These are phyloP conservation scores for Penicillium arizonense DNA, from an alignment of 495 filamentous ascomycete species.

Conservation along the genomic window DNA sequence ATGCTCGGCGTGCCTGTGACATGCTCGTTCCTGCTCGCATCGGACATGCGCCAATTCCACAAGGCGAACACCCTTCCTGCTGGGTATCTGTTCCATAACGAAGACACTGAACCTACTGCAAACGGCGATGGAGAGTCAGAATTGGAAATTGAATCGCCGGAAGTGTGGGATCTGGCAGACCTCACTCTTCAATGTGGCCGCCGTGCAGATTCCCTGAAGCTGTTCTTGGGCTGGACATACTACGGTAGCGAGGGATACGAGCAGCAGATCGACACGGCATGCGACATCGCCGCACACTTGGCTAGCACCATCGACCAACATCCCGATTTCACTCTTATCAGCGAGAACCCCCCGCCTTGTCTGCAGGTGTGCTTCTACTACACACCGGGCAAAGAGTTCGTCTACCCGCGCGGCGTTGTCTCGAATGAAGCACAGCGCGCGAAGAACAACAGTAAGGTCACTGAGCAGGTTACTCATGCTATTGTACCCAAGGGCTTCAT, in stretches of 20 bases:
- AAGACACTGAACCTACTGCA: conserved; percentile 22
- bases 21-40: conserved; percentile 82
- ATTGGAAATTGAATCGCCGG: conserved; percentile 39
- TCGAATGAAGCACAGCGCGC: conserved; percentile 40
- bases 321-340: conserved; percentile 67
- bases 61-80: conserved; percentile 82
- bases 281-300: conserved; percentile 64
- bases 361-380: conserved; percentile 96
- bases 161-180: conserved; percentile 90
- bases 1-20: conserved; percentile 92
- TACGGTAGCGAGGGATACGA: conserved; percentile 69
- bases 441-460: conserved; percentile 68
- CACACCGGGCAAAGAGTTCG: conserved; percentile 54
- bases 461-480: conserved; percentile 60
- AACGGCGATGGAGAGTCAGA: conserved; percentile 24
- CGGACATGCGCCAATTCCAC: conserved; percentile 73
- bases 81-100: conserved; percentile 79
- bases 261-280: conserved; percentile 65
- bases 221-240: conserved; percentile 86
- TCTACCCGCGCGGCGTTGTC: conserved; percentile 32
- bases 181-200: conserved; percentile 91
- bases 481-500: conserved; percentile 80
- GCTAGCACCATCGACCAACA: conserved; percentile 52
- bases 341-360: conserved; percentile 77
- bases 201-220: conserved; percentile 79